Evolutionary conservation across 164 flowering plant species (phyloP).

Genomic region (grape (Vitis vinifera)): ASM3070453v1 NC_081812.1:10922501-10923000

Average conservation of each 20-base stretch:
- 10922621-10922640: conserved; percentile 49
- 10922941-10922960: background rate
- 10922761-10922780: conserved; percentile 94
- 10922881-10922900: background rate
- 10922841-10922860: conserved; percentile 70
- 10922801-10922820: conserved; percentile 88
- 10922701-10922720: conserved; percentile 1
- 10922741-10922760: conserved; percentile 86
- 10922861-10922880: background rate
- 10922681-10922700: background rate
- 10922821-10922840: conserved; percentile 89
- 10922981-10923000: conserved; percentile 2
- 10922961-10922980: background rate
- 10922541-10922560: conserved; percentile 97
- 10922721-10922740: conserved; percentile 89
- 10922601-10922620: conserved; percentile 98
- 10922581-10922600: conserved; percentile 91
- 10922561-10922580: conserved; percentile 80
- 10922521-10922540: conserved; percentile 92
- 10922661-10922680: background rate
- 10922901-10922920: conserved; percentile 1
- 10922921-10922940: background rate
- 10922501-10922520: conserved; percentile 83
- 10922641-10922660: background rate
- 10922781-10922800: conserved; percentile 91